Base-by-base conservation (phyloP, 352 stramenopile species). In the Pythium periplocum region DNA sequence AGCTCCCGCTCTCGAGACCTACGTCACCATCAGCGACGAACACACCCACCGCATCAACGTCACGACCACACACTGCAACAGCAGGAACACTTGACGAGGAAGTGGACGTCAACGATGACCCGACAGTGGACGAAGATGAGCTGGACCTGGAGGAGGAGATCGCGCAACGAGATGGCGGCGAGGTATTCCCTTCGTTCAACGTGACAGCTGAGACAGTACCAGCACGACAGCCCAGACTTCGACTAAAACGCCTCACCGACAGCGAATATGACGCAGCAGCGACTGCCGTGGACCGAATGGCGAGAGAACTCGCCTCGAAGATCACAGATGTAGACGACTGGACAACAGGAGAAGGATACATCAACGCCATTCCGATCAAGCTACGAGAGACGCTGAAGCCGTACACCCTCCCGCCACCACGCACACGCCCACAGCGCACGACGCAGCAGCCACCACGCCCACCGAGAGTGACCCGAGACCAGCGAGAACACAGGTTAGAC, bases 271-370 rank as follows among this genome's bases (percentile, higher is more conserved):
- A 50, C 11, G 17, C n/a, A 50, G 45, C 17, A 35, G 45, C 45
- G 26, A 32, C 5, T 4, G 45, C 31, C n/a, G 35, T 50, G n/a
- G 45, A 50, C 26, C n/a, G 4, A 4, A 32, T 50, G 31, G 45
- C 45, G 4, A 5, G 32, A n/a, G 32, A 9, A 9, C 17, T 35
- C 45, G 31, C 31, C 32, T 36, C 9, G 32, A 48, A 50, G 48
- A 58, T 66, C 49, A n/a, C 44, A 0, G 53, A 66, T 38, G 59
- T 49, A 1, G 30, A 52, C 30, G 42, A 47, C 59, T 66, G 59
- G 53, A 17, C 2, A 8, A 41, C 51, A 3, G 53, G 47, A 1
- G 59, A 61, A 41, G 44, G 48, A 26, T 66, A 66, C 31, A 55
- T 66, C 51, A 47, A 26, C 6, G 57, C 57, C 6, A 53, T 61